A percentile compares a stretch with the other conserved stretches of the same genome.
phyloP scores from a whole-genome alignment of 352 stramenopile genomes.

The Globisporangium megalacanthum region DNA sequence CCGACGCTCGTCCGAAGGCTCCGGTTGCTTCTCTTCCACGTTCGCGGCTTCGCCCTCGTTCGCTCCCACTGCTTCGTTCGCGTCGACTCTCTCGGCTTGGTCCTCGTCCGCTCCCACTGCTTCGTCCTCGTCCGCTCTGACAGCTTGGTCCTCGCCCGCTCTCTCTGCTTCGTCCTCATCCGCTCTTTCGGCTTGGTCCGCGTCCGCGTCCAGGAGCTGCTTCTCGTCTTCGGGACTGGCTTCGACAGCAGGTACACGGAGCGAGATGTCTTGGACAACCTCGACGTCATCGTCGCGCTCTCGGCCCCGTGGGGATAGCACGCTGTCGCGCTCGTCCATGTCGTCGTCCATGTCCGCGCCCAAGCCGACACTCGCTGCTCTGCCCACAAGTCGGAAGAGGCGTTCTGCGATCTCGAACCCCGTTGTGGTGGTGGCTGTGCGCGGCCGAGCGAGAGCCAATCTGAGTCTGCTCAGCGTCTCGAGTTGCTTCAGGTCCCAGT shows the following conservation, averaged over 20 bases:
- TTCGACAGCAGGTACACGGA: neutral
- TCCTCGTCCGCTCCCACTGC: neutral
- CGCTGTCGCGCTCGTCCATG: neutral
- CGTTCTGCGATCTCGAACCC: neutral
- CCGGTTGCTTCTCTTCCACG: neutral
- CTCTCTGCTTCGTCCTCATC: neutral
- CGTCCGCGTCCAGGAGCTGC: too few species aligned
- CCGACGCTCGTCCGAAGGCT: neutral
- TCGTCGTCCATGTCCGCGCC: neutral
- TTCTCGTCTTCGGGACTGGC: neutral
- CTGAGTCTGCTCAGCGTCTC: neutral
- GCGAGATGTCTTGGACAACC: slow-evolving; percentile 1
- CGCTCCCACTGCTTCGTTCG: neutral
- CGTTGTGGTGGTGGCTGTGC: neutral
- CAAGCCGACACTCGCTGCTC: slow-evolving; percentile 4
- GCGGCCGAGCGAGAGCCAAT: neutral
- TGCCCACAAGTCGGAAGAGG: slow-evolving; percentile 1
- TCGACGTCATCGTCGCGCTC: neutral
- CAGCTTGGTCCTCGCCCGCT: neutral
- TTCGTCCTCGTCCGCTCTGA: neutral
- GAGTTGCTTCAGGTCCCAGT: neutral
- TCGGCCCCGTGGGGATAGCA: neutral
- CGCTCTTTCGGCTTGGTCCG: too few species aligned
- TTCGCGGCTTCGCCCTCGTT: neutral
- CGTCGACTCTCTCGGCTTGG: neutral